Evolutionary conservation across 352 stramenopile species (phyloP), one percentile per base, ranked within the genome.

Genomic region (Phytophthora citrophthora): DNA sequence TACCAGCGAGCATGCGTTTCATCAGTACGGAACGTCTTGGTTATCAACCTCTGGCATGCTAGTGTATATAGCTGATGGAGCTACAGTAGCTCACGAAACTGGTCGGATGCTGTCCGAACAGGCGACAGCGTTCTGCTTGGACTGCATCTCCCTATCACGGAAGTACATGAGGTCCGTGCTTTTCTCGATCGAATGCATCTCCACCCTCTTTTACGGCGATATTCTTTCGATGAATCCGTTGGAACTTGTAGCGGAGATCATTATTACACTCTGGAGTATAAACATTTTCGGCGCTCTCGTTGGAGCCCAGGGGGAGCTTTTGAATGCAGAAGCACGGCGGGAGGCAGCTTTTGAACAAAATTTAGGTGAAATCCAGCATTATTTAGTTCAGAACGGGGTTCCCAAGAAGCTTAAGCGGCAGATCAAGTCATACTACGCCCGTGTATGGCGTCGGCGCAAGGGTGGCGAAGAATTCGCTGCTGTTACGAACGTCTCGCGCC

Each of bases 371-470:
- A 45, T 93, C 34, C 78, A 93, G 62, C 81, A 88, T 57, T 93
- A 93, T 44, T 49, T 93, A 27, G 58, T 89, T 6, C 72, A 91
- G 34, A 89, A 93, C 52, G 77, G 84, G 11, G 75, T 93, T 1
- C 77, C 83, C 3, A 91, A 93, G 51, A 77, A 63, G 6, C 54
- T 93, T 20, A 88, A 88, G 55, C 77, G 83, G 58, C 83, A 91
- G 41, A 85, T 91, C 57, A 90, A 93, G 55, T 73, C 85, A 16
- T 91, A 90, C 56, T 91, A 93, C 50, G 79, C 78, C 3, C 74
- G 74, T 4, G 79, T 89, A 15, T 93, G 81, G 81, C 68, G 67
- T 11, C 72, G 80, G 0, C 74, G 76, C 10, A 72, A 76, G 18
- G 83, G 83, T 0, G 78, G 86, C 44, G 71, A 79, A 5, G 80